A percentile compares a stretch with the other conserved stretches of the same genome.
These are phyloP conservation scores for Cadophora luteo-olivacea DNA, from an alignment of 2,329 filamentous ascomycete genomes.

Conservation along the genomic window DNA sequence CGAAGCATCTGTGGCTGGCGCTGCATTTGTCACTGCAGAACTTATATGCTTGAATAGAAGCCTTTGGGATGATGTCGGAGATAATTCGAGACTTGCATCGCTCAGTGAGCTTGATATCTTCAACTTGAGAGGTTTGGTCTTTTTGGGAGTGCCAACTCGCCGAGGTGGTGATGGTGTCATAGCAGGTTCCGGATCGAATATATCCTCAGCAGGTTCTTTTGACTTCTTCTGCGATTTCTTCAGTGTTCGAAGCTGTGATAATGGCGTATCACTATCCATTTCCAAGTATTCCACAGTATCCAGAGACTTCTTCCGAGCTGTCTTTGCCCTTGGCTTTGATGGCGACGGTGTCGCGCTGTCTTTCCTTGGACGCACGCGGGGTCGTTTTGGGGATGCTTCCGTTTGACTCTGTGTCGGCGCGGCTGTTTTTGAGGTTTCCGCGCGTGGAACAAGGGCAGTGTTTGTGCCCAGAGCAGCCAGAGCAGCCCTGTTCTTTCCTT, in stretches of 20 bases:
- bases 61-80: conserved; percentile 50
- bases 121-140: conserved; percentile 30
- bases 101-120: conserved; percentile 22
- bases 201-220: conserved; percentile 50
- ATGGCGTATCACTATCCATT: conserved; percentile 33
- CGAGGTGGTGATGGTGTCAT: conserved; percentile 40
- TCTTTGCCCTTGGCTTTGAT: conserved; percentile 29
- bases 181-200: conserved; percentile 55
- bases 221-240: conserved; percentile 39
- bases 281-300: conserved; percentile 32
- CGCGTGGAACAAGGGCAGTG: conserved; percentile 18
- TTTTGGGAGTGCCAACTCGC: conserved; percentile 32
- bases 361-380: conserved; percentile 53
- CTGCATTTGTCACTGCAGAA: conserved; percentile 57
- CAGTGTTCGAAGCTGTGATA: conserved; percentile 40
- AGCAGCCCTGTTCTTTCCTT: conserved; percentile 55
- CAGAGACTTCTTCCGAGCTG: conserved; percentile 28
- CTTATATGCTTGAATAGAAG: conserved; percentile 60
- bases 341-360: conserved; percentile 31
- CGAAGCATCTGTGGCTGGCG: conserved; percentile 55
- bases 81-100: conserved; percentile 28
- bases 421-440: conserved; percentile 14
- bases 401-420: conserved; percentile 21
- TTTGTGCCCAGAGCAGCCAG: conserved; percentile 40
- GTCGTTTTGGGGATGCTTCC: conserved; percentile 43